Base-by-base conservation (phyloP, 495 filamentous ascomycete genomes). In the Penicillium egyptiacum region DNA sequence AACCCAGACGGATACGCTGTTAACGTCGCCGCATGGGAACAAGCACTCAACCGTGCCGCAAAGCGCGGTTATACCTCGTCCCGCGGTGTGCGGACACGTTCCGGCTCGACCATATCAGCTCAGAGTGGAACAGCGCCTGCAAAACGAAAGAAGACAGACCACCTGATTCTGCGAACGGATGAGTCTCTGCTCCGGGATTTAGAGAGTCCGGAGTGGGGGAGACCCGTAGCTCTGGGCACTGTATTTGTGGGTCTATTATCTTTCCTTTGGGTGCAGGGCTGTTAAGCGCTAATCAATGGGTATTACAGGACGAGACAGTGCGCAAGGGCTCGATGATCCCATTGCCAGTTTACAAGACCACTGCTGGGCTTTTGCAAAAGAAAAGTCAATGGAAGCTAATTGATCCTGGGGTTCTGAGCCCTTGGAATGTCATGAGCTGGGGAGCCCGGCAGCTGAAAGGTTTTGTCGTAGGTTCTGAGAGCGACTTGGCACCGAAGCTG, bases 1-100 rank as follows among this genome's bases (percentile, higher is more conserved):
- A 98, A 98, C 67, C 92, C 92, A 1, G 91, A 95, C 64, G 93
- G 92, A 59, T 98, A 92, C 75, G 73, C 79, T 28, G 89, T 92
- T 48, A 98, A 98, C 69, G 71, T 92, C 40, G 74, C 81, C 14
- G 90, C 92, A 41, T 98, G 94, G 94, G 83, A 86, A 64, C 79
- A 81, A 26, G 92, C 82, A 2, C 80, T 98, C 23, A 77, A 82
- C 19, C 73, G 77, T 42, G 89, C 92, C 22, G 79, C 86, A 1
- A 77, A 79, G 52, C 82, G 83, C 11, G 95, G 92, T 6, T 73
- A 84, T 28, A 77, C 89, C 8, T 78, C 85, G 0, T 77, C 78
- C 5, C 69, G 66, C 22, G 66, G 66, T 22, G 57, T 67, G 37
- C 66, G 64, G 16, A 57, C 59, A 16, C 61, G 66, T 14, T 67